Evolutionary conservation across 176 grass and related monocot genomes (phyloP).

Genomic region (Cymbopogon citratus): DNA sequence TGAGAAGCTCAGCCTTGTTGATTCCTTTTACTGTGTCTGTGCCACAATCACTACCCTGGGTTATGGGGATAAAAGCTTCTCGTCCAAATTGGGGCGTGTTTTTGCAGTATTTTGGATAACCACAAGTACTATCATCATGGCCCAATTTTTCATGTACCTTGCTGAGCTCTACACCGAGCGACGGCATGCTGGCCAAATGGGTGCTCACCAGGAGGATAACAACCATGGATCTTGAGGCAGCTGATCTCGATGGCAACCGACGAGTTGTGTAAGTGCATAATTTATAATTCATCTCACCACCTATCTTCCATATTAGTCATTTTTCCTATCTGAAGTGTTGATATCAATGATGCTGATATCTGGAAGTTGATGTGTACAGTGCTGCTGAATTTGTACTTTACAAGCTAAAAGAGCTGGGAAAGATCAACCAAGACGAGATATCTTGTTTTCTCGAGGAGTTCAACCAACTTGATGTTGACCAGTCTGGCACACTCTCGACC

Average conservation of each 20-base stretch:
- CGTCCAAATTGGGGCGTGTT: constrained; percentile 49
- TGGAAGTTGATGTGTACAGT: constrained; percentile 36
- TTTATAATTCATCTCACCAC: background rate
- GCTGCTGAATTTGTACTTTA: constrained; percentile 90
- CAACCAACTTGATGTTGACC: constrained; percentile 65
- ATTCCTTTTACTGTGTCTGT: constrained; percentile 88
- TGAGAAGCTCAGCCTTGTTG: constrained; percentile 71
- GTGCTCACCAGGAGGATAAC: constrained; percentile 70
- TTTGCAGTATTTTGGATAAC: constrained; percentile 92
- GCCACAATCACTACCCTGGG: constrained; percentile 83
- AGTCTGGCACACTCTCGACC: constrained; percentile 63
- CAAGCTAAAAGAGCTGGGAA: constrained; percentile 96
- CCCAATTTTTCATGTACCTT: constrained; percentile 83
- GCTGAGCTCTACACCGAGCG: constrained; percentile 64
- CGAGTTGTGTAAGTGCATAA: constrained; percentile 56
- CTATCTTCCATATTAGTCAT: background rate
- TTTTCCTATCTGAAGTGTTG: background rate
- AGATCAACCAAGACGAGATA: constrained; percentile 88
- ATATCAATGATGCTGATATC: background rate
- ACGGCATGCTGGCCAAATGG: constrained; percentile 71
- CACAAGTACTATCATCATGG: constrained; percentile 56
- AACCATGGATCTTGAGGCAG: constrained; percentile 70
- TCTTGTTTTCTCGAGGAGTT: constrained; percentile 79
- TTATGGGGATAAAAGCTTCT: constrained; percentile 84
- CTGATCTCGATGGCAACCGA: constrained; percentile 65